A percentile compares a stretch with the other conserved stretches of the same genome.
Conservation (phyloP, 2,329 filamentous ascomycete genomes). For the Phyllosticta capitalensis region DNA sequence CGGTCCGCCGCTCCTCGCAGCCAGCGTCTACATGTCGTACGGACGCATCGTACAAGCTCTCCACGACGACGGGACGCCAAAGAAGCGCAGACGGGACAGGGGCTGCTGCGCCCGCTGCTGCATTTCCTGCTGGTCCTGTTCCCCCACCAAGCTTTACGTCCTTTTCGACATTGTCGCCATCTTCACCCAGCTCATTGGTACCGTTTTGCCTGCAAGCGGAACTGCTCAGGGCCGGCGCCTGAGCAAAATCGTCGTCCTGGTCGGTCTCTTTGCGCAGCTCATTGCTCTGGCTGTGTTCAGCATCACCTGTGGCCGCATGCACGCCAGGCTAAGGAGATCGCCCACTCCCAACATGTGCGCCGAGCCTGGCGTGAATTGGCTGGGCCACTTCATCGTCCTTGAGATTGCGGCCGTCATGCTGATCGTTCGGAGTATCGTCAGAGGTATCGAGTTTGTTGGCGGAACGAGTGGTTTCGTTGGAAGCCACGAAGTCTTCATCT, state of each 20-base stretch:
- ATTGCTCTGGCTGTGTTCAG: not conserved
- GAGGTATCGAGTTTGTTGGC: not conserved
- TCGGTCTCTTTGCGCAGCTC: not conserved
- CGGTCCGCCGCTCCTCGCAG: conserved; percentile 38
- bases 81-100: not conserved
- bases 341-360: not conserved
- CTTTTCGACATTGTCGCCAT: not conserved
- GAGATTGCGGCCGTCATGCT: not conserved
- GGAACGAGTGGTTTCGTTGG: not conserved
- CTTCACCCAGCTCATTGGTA: not conserved
- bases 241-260: not conserved
- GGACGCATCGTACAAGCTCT: conserved; percentile 30
- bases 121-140: conserved; percentile 1
- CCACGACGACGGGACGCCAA: conserved; percentile 16
- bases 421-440: not conserved
- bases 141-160: not conserved
- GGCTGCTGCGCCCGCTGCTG: conserved; percentile 7
- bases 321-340: not conserved
- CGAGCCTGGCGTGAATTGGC: not conserved
- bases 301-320: not conserved
- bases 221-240: not conserved
- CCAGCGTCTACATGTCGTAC: conserved; percentile 36
- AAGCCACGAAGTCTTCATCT: not conserved
- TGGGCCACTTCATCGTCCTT: not conserved
- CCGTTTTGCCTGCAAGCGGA: not conserved